Evolutionary conservation across 257 asterid species (phyloP), one percentile per base, ranked within the genome.

Genomic region (Coffea eugenioides): DNA sequence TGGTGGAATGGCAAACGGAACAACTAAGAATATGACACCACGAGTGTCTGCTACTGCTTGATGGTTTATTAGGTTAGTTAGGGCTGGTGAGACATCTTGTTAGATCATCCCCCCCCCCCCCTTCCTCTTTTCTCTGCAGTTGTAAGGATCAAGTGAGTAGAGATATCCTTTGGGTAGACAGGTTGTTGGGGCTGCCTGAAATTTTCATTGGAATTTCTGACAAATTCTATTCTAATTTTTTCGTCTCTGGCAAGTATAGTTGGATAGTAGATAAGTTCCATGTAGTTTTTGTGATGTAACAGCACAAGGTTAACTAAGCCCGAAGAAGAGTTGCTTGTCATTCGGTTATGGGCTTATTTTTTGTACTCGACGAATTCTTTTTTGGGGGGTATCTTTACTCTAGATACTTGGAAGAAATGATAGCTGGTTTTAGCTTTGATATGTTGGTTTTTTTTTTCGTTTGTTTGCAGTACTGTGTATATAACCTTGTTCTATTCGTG

Each of bases 1-100:
- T 43, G 69, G 79, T 48, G 93, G 88, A 76, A 73, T 89, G 80
- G 78, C 89, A 77, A 85, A 92, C 76, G 93, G 92, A 54, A 83
- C 81, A 59, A 81, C 92, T 16, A 93, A 84, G 72, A 84, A 74
- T 74, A 84, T 76, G 81, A 78, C 89, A 2, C 94, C 92, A 25
- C 78, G 91, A 10, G 92, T 88, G 48, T 74, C 94, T 54, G 95
- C 94, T 14, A 84, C 97, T 23, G 91, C 97, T 74, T 91, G 89
- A 92, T 69, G 69, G 66, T 57, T 65, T 54, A 59, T 73, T 77
- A 45, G 83, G 72, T 84, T 80, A 74, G 83, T 71, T 18, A 77
- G 76, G 66, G 80, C 77, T 80, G 80, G 20, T 71, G 56, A 72
- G 76, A 59, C 59, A 74, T 79, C 51, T 78, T 77, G 67, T 65